Evolutionary conservation across 352 stramenopile genomes (phyloP).

Genomic region (Phytophthora crassamura): DNA sequence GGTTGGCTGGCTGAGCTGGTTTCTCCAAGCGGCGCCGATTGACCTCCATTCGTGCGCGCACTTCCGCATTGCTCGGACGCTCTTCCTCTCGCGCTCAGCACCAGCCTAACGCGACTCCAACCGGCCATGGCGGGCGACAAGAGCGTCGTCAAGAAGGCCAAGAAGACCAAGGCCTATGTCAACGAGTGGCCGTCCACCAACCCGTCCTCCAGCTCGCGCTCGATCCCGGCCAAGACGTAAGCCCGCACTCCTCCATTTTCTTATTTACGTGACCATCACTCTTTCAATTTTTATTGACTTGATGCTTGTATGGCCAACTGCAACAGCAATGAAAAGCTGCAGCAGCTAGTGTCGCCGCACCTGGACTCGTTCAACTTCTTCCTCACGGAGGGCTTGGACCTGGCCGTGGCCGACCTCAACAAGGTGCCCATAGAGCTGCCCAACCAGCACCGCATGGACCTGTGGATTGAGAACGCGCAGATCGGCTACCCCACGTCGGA

Average conservation of each 20-base stretch:
- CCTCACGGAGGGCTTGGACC: conserved; percentile 93
- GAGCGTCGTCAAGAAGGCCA: conserved; percentile 57
- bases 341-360: conserved; percentile 95
- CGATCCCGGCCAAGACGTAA: conserved; percentile 73
- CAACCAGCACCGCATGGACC: conserved; percentile 80
- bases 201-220: conserved; percentile 78
- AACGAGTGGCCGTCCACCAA: conserved; percentile 85
- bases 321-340: conserved; percentile 78
- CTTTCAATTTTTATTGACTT: conserved; percentile 13
- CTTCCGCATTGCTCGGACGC: conserved; percentile 30
- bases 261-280: conserved; percentile 28
- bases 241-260: conserved; percentile 3
- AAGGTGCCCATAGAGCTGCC: conserved; percentile 92
- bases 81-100: neutral
- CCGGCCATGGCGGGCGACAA: conserved; percentile 53
- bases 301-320: conserved; percentile 21
- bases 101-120: conserved; percentile 8
- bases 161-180: conserved; percentile 46
- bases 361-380: conserved; percentile 99
- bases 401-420: conserved; percentile 93
- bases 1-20: conserved; percentile 44
- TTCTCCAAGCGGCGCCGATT: conserved; percentile 25
- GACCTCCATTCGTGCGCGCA: conserved; percentile 41
- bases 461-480: conserved; percentile 96
- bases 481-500: conserved; percentile 90